Evolutionary conservation across 176 grass and related monocot genomes (phyloP).

Genomic region (Oryza meridionalis): DNA sequence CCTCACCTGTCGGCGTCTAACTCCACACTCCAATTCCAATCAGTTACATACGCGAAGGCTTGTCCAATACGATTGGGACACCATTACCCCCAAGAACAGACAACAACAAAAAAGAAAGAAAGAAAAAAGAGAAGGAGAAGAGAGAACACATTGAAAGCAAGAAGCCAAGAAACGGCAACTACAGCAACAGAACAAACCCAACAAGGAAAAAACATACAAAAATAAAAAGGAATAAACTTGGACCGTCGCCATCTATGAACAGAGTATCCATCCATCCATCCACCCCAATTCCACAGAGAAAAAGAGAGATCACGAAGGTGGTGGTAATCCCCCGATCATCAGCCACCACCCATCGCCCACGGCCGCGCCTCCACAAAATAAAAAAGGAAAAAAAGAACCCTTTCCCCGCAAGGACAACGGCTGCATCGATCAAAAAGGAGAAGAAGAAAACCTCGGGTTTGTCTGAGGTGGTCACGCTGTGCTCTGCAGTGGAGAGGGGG

Average conservation of each 20-base stretch:
- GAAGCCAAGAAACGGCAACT: not conserved
- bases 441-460: too few species aligned
- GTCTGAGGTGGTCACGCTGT: too few species aligned
- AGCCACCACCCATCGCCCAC: too few species aligned
- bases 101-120: not conserved
- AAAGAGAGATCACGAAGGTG: not conserved
- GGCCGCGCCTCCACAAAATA: too few species aligned
- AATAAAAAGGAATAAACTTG: not conserved
- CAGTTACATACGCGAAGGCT: conserved; percentile 7
- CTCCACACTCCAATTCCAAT: conserved; percentile 10
- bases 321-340: not conserved
- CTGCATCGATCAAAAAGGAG: too few species aligned
- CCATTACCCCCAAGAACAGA: conserved; percentile 11
- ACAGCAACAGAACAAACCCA: not conserved
- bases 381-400: too few species aligned
- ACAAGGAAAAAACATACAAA: too few species aligned
- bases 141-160: not conserved
- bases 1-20: not conserved
- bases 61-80: conserved; percentile 24
- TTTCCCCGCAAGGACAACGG: too few species aligned
- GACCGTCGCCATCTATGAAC: not conserved
- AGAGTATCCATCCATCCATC: not conserved
- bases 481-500: too few species aligned
- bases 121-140: not conserved
- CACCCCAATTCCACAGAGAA: not conserved